A percentile compares a stretch with the other conserved stretches of the same genome.
phyloP scores from a whole-genome alignment of 768 basidiomycete genomes.

The Nidularia pulvinata region DNA sequence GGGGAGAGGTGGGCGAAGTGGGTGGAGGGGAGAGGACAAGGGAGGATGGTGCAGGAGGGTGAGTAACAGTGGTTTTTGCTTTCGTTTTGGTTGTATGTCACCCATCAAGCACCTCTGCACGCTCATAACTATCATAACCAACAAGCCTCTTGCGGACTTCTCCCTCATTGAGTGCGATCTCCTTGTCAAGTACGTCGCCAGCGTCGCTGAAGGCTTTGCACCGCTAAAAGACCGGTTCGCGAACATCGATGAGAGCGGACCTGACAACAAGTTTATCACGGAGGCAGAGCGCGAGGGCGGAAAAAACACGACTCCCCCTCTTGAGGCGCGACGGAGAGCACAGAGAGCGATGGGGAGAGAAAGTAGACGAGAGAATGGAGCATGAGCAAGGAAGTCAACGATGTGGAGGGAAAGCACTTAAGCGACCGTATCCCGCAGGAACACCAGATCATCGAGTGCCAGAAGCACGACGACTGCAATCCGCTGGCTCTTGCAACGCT shows the following conservation, averaged over 20 bases:
- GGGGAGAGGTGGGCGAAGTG: constrained; percentile 18
- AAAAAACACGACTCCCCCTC: constrained; percentile 25
- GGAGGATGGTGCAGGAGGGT: constrained; percentile 47
- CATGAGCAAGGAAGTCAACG: constrained; percentile 23
- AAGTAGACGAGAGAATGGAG: constrained; percentile 25
- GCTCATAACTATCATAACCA: constrained; percentile 82
- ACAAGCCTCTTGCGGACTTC: constrained; percentile 85
- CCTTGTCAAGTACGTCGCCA: constrained; percentile 69
- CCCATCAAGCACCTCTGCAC: constrained; percentile 90
- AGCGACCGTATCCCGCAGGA: constrained; percentile 65
- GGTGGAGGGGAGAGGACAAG: constrained; percentile 50
- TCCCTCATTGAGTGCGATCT: constrained; percentile 81
- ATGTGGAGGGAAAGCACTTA: constrained; percentile 16
- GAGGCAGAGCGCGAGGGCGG: constrained; percentile 22
- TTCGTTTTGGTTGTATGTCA: constrained; percentile 15
- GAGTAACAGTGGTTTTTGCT: background rate
- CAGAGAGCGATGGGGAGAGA: constrained; percentile 32
- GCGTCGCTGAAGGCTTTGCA: constrained; percentile 67
- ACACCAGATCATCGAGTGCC: constrained; percentile 84
- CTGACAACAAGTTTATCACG: constrained; percentile 65
- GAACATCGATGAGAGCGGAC: constrained; percentile 69
- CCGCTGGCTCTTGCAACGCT: constrained; percentile 67
- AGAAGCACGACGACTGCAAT: constrained; percentile 90
- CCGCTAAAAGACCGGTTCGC: constrained; percentile 63
- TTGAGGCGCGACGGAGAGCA: constrained; percentile 18